phyloP scores from a whole-genome alignment of 768 basidiomycete species.

The Kwoniella sp. region DNA sequence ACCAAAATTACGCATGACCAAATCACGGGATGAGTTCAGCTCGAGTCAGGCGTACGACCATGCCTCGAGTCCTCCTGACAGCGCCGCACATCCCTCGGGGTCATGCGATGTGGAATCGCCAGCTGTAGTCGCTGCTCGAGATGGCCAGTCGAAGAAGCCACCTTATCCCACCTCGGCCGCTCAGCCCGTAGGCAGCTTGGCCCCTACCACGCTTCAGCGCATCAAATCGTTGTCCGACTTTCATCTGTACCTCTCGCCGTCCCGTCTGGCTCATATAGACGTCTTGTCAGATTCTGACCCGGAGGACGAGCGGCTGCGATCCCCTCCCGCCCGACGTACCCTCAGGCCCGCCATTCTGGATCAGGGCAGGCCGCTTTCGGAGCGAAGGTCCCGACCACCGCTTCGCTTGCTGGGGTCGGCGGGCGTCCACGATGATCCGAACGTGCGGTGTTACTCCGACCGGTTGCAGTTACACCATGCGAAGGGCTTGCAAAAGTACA shows the following conservation, averaged over 20 bases:
- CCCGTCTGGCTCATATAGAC: conserved; percentile 40
- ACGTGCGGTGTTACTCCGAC: conserved; percentile 40
- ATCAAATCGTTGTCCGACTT: conserved; percentile 46
- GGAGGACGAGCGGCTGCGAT: conserved; percentile 8
- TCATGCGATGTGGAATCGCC: too few species aligned
- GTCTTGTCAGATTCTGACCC: conserved; percentile 37
- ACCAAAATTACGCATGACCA: conserved; percentile 14
- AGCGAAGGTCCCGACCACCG: conserved; percentile 15
- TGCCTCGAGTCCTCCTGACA: too few species aligned
- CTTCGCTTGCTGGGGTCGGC: conserved; percentile 15
- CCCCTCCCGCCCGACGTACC: neutral
- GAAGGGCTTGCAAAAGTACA: conserved; percentile 19
- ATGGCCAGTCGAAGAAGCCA: too few species aligned
- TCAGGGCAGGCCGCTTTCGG: conserved; percentile 4
- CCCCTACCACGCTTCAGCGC: conserved; percentile 28
- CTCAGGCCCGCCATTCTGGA: conserved; percentile 21
- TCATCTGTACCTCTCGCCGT: conserved; percentile 47
- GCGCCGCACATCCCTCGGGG: too few species aligned
- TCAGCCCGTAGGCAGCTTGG: too few species aligned
- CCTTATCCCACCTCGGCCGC: neutral
- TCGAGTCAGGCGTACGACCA: too few species aligned
- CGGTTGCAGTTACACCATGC: conserved; percentile 41
- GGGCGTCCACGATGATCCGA: neutral
- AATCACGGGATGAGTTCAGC: conserved; percentile 11
- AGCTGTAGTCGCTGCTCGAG: too few species aligned